Base-by-base conservation (phyloP, 2,329 filamentous ascomycete species). In the Emericellopsis cladophorae region DNA sequence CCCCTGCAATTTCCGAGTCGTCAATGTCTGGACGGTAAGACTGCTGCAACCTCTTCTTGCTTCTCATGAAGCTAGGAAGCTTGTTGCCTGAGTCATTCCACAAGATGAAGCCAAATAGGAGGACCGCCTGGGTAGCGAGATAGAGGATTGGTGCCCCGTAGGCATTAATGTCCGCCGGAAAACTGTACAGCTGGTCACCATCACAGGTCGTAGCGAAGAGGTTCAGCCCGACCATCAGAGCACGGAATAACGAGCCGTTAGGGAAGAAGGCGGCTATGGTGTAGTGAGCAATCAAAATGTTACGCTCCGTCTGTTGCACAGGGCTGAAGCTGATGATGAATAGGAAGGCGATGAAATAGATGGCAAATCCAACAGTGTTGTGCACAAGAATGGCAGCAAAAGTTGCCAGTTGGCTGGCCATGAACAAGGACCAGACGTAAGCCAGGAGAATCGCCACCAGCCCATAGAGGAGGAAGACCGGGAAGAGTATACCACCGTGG, bases 121-220 rank as follows among this genome's bases (percentile, higher is more conserved):
- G 44, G 18, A 83, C 58, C 0, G 75, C 73, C 53, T 93, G 87
- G 0, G 84, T 37, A 40, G 84, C 69, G 1, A 92, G 70, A 55
- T 90, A 93, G 0, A 88, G 59, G 31, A 92, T 87, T 0, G 84
- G 84, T 0, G 82, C 84, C 26, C 87, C 87, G 49, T 87, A 93
- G 12, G 80, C 71, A 1, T 69, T 70, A 31, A 92, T 75, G 4
- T 68, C 74, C 10, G 76, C 83, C 0, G 85, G 81, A 49, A 87
- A 79, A 2, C 70, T 64, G 4, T 76, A 74, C 23, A 85, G 61
- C 14, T 66, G 45, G 21, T 74, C 64, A 26, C 71, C 77, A 31
- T 70, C 67, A 55, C 87, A 94, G 3, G 84, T 70, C 0, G 84
- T 69, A 1, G 81, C 84, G 57, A 92, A 92, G 2, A 85, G 66